These are phyloP conservation scores for Globisporangium nodosum DNA, from an alignment of 352 stramenopile genomes.

Conservation along the genomic window DNA sequence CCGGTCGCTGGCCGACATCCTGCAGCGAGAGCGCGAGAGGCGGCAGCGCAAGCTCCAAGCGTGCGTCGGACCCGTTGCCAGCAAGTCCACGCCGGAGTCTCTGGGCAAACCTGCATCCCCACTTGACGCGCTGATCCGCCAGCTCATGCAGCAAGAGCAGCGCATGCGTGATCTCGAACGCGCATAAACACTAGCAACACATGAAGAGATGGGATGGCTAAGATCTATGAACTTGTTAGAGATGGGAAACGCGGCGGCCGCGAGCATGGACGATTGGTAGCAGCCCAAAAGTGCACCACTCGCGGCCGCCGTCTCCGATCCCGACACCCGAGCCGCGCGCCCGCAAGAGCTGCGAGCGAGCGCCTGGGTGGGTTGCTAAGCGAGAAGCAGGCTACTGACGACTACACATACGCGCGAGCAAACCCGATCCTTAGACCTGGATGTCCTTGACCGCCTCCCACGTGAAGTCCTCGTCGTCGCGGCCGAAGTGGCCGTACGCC, in stretches of 20 bases:
- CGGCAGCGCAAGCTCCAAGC: constrained; percentile 4
- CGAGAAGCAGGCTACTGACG: constrained; percentile 28
- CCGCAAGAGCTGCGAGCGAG: constrained; percentile 16
- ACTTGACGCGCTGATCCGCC: not conserved
- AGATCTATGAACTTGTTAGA: constrained; percentile 27
- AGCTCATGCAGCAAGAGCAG: constrained; percentile 3
- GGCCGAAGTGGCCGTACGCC: constrained; percentile 99
- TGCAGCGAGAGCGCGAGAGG: constrained; percentile 10
- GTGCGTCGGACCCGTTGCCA: not conserved
- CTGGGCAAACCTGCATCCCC: not conserved
- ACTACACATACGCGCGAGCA: constrained; percentile 24
- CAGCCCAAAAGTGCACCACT: constrained; percentile 35
- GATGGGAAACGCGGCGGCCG: constrained; percentile 13
- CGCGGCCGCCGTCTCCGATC: constrained; percentile 12
- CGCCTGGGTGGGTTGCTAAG: constrained; percentile 21
- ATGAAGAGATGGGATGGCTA: not conserved
- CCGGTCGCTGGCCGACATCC: constrained; percentile 9
- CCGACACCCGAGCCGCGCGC: constrained; percentile 24
- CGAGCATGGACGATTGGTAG: constrained; percentile 37
- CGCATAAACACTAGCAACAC: no score
- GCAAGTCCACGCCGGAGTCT: not conserved
- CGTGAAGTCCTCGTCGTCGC: constrained; percentile 97
- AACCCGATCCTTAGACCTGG: constrained; percentile 40
- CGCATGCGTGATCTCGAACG: not conserved
- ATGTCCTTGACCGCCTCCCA: constrained; percentile 97